Base-by-base conservation (phyloP, 2,329 filamentous ascomycete genomes). In the Beauveria australis region DNA sequence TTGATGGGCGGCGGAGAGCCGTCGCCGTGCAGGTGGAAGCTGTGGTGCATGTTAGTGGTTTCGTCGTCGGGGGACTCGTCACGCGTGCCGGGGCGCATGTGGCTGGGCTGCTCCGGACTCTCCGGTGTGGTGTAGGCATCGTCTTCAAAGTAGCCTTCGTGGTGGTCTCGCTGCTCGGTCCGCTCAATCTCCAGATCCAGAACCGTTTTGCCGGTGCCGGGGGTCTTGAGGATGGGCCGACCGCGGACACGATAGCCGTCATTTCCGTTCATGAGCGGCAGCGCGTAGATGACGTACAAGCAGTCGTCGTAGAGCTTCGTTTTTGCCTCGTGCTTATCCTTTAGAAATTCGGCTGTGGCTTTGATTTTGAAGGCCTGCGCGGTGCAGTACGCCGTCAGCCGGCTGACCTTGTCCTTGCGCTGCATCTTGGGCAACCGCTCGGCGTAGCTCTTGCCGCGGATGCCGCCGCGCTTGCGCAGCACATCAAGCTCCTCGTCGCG, bases 291-390 rank as follows among this genome's bases (percentile, higher is more conserved):
- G 28, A 88, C 91, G 71, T 99, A 99, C 26, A 99, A 79, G 70
- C 94, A 99, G 73, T 99, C 94, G 73, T 99, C 94, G 74, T 99
- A 99, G 5, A 97, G 81, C 75, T 99, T 99, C 16, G 93, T 96
- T 75, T 92, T 89, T 1, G 92, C 93, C 37, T 89, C 87, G 75
- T 99, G 94, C 68, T 88, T 88, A 65, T 90, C 89, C 67, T 89
- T 88, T 63, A 97, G 79, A 71, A 99, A 99, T 40, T 90, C 85
- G 16, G 92, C 91, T n/a, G 92, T 91, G 28, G 87, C 84, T 67
- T 89, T 88, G 76, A 96, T 86, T 76, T 93, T 96, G 76, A 92
- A 97, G 8, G 89, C 90, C 73, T 97, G 91, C 0, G 94, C 93
- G 0, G 92, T 97, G 73, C 93, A 97, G 74, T 97, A 99, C 12